These are phyloP conservation scores for Syncephalis plumigaleata DNA, from an alignment of 371 early-diverging fungal species.

Conservation along the genomic window DNA sequence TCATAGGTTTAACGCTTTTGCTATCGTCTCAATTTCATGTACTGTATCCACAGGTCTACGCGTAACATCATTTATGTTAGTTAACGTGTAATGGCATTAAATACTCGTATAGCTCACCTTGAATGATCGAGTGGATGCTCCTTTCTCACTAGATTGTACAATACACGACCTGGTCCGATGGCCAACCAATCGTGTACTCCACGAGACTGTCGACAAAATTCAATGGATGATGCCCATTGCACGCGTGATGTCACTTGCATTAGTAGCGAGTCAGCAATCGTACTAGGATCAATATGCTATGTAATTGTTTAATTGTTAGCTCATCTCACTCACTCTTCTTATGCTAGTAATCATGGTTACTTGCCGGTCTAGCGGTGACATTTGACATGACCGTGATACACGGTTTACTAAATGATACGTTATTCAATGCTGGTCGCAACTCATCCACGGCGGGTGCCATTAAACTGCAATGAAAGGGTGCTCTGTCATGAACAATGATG, in stretches of 20 bases:
- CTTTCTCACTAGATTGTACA: constrained; percentile 74
- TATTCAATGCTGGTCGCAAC: constrained; percentile 50
- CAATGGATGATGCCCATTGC: constrained; percentile 75
- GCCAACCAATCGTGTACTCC: constrained; percentile 69
- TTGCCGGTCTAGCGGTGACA: constrained; percentile 73
- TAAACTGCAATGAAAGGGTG: constrained; percentile 86
- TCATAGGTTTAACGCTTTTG: too few species aligned
- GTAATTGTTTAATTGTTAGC: too few species aligned
- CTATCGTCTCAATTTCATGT: too few species aligned
- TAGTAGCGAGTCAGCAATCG: constrained; percentile 50
- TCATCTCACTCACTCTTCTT: too few species aligned
- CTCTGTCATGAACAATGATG: constrained; percentile 18
- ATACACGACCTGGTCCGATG: constrained; percentile 73
- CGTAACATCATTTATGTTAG: too few species aligned
- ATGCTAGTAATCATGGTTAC: constrained; percentile 5
- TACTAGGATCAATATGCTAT: constrained; percentile 15
- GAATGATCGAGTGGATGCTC: constrained; percentile 58
- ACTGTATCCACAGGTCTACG: too few species aligned
- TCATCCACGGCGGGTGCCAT: constrained; percentile 71
- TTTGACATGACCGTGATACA: constrained; percentile 76
- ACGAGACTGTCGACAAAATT: constrained; percentile 44
- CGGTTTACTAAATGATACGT: constrained; percentile 38
- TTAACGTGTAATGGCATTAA: too few species aligned
- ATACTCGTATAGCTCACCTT: not conserved
- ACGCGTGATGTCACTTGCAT: constrained; percentile 72